A percentile compares a stretch with the other conserved stretches of the same genome.
Conservation (phyloP, 2,329 filamentous ascomycete genomes). For the Penicillium sp. region DNA sequence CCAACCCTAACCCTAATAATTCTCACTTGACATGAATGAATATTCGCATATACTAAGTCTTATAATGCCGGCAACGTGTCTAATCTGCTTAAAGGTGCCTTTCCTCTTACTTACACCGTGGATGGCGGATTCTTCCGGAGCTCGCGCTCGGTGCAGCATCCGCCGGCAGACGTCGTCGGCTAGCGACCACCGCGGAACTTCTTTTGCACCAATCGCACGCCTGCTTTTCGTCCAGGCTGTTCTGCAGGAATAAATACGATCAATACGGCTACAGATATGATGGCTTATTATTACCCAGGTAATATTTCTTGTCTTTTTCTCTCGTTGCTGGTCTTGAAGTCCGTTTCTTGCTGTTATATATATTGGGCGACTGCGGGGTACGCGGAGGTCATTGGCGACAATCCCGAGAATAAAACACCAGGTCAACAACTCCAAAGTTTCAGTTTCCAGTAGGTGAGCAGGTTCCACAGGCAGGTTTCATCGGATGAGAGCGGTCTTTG, state of each 20-base stretch:
- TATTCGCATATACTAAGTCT: no score
- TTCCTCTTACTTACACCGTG: not conserved
- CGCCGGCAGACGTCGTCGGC: not conserved
- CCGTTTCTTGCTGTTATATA: not conserved
- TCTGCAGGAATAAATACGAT: not conserved
- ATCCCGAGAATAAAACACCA: not conserved
- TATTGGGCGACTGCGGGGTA: not conserved
- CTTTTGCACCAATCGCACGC: not conserved
- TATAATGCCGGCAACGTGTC: not conserved
- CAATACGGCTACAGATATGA: no score
- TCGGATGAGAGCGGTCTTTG: not conserved
- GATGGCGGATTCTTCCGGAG: not conserved
- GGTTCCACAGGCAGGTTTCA: no score
- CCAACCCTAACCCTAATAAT: not conserved
- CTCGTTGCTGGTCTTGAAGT: not conserved
- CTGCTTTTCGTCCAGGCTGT: not conserved
- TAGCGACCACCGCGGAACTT: not conserved
- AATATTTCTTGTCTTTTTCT: not conserved
- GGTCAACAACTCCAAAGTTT: no score
- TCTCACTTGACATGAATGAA: no score
- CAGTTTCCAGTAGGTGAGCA: no score
- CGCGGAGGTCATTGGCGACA: not conserved
- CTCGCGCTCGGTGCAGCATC: not conserved
- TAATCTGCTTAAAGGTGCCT: not conserved
- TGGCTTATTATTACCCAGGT: no score